A percentile compares a stretch with the other conserved stretches of the same genome.
Evolutionary conservation across 306 rosid species (phyloP).

Genomic region (Dryas alaskensis): DNA sequence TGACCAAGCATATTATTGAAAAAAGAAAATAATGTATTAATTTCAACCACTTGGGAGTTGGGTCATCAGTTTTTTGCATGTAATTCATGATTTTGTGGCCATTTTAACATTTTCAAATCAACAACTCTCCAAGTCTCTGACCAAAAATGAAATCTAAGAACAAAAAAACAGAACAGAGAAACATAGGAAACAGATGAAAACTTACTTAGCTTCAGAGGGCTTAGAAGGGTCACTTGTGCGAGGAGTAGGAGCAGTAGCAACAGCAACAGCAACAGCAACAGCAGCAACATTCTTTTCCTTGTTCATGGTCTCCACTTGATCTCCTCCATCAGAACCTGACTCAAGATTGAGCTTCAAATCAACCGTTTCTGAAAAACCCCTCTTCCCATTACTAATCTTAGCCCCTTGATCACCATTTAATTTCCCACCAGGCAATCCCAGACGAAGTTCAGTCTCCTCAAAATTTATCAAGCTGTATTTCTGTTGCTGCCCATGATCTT

Average conservation of each 20-base stretch:
- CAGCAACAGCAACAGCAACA: constrained; percentile 10
- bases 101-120: too few species aligned
- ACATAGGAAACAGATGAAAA: background rate
- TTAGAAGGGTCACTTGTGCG: constrained; percentile 41
- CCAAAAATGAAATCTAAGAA: too few species aligned
- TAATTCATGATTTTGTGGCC: too few species aligned
- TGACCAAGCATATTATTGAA: background rate
- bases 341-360: constrained; percentile 86
- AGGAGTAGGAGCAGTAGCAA: constrained; percentile 17
- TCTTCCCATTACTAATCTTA: constrained; percentile 49
- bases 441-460: constrained; percentile 77
- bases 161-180: too few species aligned
- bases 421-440: constrained; percentile 69
- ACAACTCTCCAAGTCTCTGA: too few species aligned
- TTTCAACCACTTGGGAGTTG: too few species aligned
- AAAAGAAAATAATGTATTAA: too few species aligned
- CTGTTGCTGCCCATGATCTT: constrained; percentile 16
- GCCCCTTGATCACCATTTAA: constrained; percentile 9
- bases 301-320: constrained; percentile 22
- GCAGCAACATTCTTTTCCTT: constrained; percentile 19
- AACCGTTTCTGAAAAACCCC: constrained; percentile 67
- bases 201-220: constrained; percentile 63
- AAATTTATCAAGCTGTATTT: constrained; percentile 54
- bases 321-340: constrained; percentile 18
- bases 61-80: too few species aligned